Evolutionary conservation across 495 filamentous ascomycete species (phyloP).

Genomic region (Neurospora sp.): DNA sequence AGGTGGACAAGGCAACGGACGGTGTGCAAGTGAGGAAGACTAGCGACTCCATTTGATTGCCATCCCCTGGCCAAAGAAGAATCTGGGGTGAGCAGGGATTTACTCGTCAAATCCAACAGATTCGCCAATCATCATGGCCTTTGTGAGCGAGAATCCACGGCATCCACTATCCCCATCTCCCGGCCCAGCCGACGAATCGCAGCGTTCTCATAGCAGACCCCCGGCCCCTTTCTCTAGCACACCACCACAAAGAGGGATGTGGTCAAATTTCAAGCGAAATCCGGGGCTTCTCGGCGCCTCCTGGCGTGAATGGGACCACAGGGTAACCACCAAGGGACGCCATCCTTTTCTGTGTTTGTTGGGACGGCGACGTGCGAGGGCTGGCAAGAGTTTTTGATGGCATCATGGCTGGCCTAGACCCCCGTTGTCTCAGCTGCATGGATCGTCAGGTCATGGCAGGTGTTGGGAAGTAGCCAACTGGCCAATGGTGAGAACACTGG

Average conservation of each 20-base stretch:
- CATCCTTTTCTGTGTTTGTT: background rate
- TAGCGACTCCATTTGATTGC: background rate
- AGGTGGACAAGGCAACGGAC: background rate
- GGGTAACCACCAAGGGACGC: background rate
- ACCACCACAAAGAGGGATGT: background rate
- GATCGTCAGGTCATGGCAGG: background rate
- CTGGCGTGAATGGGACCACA: background rate
- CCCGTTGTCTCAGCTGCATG: background rate
- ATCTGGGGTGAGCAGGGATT: slow-evolving; percentile 21
- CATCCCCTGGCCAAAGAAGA: slow-evolving; percentile 5
- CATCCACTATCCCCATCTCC: background rate
- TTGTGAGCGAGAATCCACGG: background rate
- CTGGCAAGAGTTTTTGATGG: background rate
- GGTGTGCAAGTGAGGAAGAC: background rate
- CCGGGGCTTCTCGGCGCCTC: background rate
- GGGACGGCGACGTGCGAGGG: background rate
- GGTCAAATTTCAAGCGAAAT: background rate
- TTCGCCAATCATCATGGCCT: background rate
- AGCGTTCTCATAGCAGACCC: background rate
- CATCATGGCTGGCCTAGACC: background rate
- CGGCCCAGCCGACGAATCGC: background rate
- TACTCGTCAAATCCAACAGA: background rate
- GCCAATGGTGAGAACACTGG: background rate
- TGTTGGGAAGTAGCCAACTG: background rate
- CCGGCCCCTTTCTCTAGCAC: background rate